Evolutionary conservation across 1,284 basidiomycete species (phyloP).

Genomic region (Paramarasmius palmivorus): DNA sequence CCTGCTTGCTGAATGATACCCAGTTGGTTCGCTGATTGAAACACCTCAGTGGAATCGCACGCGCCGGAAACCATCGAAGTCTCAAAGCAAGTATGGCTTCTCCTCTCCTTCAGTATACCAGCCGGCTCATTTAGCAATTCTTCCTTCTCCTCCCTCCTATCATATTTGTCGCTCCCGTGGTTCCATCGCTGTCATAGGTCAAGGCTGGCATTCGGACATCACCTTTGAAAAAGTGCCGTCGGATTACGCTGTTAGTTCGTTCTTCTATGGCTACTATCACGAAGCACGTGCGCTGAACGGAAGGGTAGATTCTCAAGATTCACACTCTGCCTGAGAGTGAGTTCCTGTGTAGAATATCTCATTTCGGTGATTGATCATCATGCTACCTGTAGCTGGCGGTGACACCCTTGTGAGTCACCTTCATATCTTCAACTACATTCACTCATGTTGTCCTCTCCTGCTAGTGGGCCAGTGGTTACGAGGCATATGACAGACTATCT

Average conservation of each 20-base stretch:
- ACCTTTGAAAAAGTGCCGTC: slow-evolving; percentile 70
- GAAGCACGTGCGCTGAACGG: not conserved
- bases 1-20: slow-evolving; percentile 6
- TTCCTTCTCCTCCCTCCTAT: not conserved
- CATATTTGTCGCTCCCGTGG: not conserved
- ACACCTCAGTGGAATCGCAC: slow-evolving; percentile 37
- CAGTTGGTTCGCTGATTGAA: not conserved
- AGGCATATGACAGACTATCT: slow-evolving; percentile 65
- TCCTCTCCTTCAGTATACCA: too few relatives aligned
- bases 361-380: not conserved
- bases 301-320: slow-evolving; percentile 51
- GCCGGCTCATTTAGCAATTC: not conserved
- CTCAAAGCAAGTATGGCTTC: slow-evolving; percentile 30
- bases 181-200: slow-evolving; percentile 8
- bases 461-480: slow-evolving; percentile 44
- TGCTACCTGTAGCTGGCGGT: slow-evolving; percentile 37
- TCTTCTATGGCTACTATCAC: not conserved
- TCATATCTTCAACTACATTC: not conserved
- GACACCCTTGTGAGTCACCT: slow-evolving; percentile 44
- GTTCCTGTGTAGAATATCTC: slow-evolving; percentile 12
- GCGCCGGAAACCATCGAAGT: slow-evolving; percentile 29
- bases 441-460: not conserved
- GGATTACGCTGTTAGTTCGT: slow-evolving; percentile 53
- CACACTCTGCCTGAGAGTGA: slow-evolving; percentile 52
- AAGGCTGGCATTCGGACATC: slow-evolving; percentile 62